phyloP scores from a whole-genome alignment of 768 basidiomycete species.

The Tylopilus felleus region DNA sequence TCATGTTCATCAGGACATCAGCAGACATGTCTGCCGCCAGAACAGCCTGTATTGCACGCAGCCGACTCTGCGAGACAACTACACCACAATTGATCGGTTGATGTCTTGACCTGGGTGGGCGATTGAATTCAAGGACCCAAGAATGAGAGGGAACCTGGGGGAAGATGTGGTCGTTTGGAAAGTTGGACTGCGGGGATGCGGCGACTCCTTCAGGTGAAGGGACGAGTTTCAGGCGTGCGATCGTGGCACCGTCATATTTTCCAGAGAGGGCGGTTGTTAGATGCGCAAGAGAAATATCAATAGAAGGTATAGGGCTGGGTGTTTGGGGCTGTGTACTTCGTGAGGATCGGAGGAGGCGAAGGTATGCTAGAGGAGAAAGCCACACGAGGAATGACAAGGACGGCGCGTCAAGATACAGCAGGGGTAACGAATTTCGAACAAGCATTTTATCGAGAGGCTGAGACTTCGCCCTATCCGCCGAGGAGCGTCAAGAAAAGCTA shows the following conservation, averaged over 20 bases:
- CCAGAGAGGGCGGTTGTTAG: slow-evolving; percentile 45
- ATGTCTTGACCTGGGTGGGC: slow-evolving; percentile 24
- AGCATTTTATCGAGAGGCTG: slow-evolving; percentile 68
- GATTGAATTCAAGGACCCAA: slow-evolving; percentile 75
- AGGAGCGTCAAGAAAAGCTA: not conserved
- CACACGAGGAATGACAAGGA: slow-evolving; percentile 71
- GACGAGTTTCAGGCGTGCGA: slow-evolving; percentile 51
- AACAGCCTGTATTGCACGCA: slow-evolving; percentile 72
- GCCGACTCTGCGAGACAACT: slow-evolving; percentile 68
- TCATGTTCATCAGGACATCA: slow-evolving; percentile 26
- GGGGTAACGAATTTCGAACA: slow-evolving; percentile 49
- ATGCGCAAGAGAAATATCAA: slow-evolving; percentile 50
- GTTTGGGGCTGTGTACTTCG: slow-evolving; percentile 15
- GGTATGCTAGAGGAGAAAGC: slow-evolving; percentile 66
- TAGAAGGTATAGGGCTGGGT: slow-evolving; percentile 14
- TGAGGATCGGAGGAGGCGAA: slow-evolving; percentile 50
- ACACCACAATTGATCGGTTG: slow-evolving; percentile 51
- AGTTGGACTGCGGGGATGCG: slow-evolving; percentile 8
- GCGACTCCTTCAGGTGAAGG: slow-evolving; percentile 22
- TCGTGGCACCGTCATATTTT: slow-evolving; percentile 46
- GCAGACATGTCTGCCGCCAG: slow-evolving; percentile 33
- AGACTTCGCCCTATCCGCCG: slow-evolving; percentile 36
- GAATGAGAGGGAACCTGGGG: slow-evolving; percentile 30
- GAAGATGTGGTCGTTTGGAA: slow-evolving; percentile 25
- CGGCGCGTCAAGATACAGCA: slow-evolving; percentile 68